Conservation (phyloP, 768 basidiomycete species). For the Tricholoma bakamatsutake region DNA sequence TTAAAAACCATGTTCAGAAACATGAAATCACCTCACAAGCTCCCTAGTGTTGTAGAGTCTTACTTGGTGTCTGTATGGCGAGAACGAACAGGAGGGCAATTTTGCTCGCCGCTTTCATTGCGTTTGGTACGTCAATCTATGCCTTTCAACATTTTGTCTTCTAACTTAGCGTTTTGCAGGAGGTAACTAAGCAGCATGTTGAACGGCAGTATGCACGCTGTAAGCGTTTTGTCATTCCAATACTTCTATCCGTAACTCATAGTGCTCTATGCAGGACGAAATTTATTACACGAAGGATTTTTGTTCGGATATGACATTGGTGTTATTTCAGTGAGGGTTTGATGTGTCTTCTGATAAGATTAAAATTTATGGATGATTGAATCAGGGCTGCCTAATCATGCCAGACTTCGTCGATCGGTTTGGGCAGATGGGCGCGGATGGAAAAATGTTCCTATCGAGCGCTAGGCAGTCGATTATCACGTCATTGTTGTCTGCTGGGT, state of each 20-base stretch:
- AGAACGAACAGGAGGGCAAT: slow-evolving; percentile 58
- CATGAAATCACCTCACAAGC: too few species aligned
- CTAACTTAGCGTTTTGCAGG: slow-evolving; percentile 5
- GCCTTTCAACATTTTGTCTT: neutral
- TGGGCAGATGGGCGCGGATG: slow-evolving; percentile 44
- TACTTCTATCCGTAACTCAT: neutral
- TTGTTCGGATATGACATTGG: slow-evolving; percentile 75
- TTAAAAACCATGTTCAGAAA: too few species aligned
- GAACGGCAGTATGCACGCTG: neutral
- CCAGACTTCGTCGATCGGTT: slow-evolving; percentile 69
- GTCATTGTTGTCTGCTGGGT: slow-evolving; percentile 73
- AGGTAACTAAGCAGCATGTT: slow-evolving; percentile 8
- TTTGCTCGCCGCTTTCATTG: slow-evolving; percentile 62
- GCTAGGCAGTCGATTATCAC: slow-evolving; percentile 74
- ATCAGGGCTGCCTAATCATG: slow-evolving; percentile 76
- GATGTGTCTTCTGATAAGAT: neutral
- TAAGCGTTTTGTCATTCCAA: neutral
- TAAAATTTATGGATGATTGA: neutral
- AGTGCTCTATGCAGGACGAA: neutral
- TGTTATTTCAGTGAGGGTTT: slow-evolving; percentile 55
- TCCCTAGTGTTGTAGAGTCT: neutral
- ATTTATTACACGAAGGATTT: slow-evolving; percentile 36
- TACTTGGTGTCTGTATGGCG: slow-evolving; percentile 16
- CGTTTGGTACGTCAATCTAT: slow-evolving; percentile 50
- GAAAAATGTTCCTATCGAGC: slow-evolving; percentile 46